Evolutionary conservation across 139 green algal genomes (phyloP), one percentile per base, ranked within the genome.

Genomic region (Pycnococcus provasolii): DNA sequence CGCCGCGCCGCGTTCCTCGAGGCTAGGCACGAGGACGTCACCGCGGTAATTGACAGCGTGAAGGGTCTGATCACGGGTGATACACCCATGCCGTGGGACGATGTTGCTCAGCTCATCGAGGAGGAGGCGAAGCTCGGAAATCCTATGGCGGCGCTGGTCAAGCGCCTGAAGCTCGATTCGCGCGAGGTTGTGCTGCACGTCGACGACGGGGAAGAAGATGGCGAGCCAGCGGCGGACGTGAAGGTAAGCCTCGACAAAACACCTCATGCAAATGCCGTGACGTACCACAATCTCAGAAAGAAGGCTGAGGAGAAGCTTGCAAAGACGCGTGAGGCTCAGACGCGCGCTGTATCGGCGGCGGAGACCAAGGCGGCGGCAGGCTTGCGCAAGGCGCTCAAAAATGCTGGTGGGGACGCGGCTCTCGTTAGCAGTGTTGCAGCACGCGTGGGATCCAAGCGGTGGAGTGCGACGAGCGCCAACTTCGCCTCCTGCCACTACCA

Each of bases 11-110:
- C 42, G 40, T 70, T 91, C n/a, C 88, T 96, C 47, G 85, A 94
- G 76, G 89, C 87, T 74, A 95, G 96, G 74, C 70, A 91, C 48
- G 81, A 82, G 0, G 77, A 79, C 3, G 92, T 97, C 62, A 91
- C 97, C 66, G 86, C 75, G 0, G 87, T 83, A 11, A 83, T 98
- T 44, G 69, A 77, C 4, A 86, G 91, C 6, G 81, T 97, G 42
- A 89, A 90, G 53, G 72, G 73, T 41, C 85, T 83, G 41, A 71
- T 96, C 62, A 89, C 86, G 50, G 66, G 64, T 60, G 91, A 90
- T 26, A 26, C 26, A 26, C 26, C 26, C 26, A 92, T 95, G 81
- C 83, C 90, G 75, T 98, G 92, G 92, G 61, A 54, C 9, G 89
- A 95, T 46, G 74, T 98, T 42, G 82, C 81, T 50, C 13, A 40